Evolutionary conservation across 2,329 filamentous ascomycete species (phyloP).

Genomic region (Neophaeococcomyces aloes): DNA sequence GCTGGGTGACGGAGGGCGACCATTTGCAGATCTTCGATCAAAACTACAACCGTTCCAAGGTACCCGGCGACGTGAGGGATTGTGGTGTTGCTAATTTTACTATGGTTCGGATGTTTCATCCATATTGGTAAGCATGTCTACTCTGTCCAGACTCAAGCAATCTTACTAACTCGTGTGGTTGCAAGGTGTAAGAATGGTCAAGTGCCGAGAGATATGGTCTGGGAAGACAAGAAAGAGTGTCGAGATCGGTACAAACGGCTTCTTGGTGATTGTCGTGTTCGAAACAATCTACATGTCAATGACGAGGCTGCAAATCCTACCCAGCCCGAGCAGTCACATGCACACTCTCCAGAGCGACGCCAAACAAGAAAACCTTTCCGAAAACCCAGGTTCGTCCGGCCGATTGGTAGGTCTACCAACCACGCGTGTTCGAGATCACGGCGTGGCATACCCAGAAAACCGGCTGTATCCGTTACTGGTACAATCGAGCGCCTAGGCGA

Average conservation of each 20-base stretch:
- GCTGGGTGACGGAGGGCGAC: conserved; percentile 1
- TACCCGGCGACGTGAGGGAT: background rate
- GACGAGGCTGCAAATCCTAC: background rate
- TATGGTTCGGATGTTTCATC: conserved; percentile 8
- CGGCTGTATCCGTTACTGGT: no score
- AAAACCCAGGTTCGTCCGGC: background rate
- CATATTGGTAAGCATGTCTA: background rate
- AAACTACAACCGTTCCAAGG: conserved; percentile 1
- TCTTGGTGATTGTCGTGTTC: background rate
- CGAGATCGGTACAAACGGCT: background rate
- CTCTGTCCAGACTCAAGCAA: no score
- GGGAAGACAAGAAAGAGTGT: background rate
- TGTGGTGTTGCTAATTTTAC: conserved; percentile 9
- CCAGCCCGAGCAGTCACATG: background rate
- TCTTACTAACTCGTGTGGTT: no score
- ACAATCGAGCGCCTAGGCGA: no score
- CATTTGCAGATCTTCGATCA: conserved; percentile 3
- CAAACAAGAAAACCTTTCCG: background rate
- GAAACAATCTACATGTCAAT: background rate
- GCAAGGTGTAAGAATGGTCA: background rate
- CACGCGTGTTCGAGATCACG: no score
- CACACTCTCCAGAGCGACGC: background rate
- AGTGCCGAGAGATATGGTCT: background rate
- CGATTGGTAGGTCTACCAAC: no score
- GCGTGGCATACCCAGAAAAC: no score